A percentile compares a stretch with the other conserved stretches of the same genome.
phyloP scores from a whole-genome alignment of 2,329 filamentous ascomycete genomes.

The Trichoderma pleuroti region DNA sequence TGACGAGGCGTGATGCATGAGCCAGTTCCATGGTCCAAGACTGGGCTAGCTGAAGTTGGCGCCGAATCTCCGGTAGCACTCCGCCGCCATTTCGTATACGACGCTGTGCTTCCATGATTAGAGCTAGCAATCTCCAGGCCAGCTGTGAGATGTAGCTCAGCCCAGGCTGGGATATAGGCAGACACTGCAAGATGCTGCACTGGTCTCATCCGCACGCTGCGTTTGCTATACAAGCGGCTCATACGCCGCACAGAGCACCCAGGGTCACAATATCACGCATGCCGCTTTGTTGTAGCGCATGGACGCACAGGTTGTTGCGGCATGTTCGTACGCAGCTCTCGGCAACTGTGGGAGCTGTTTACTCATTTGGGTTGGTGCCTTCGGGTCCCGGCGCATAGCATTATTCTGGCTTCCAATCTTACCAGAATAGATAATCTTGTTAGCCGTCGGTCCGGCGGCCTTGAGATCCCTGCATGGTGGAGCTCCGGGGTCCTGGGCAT shows the following conservation, averaged over 20 bases:
- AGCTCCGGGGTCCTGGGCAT: conserved; percentile 1
- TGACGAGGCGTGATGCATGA: neutral
- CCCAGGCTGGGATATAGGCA: neutral
- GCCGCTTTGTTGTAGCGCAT: neutral
- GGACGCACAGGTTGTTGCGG: neutral
- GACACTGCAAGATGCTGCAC: neutral
- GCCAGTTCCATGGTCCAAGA: neutral
- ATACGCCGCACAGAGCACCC: neutral
- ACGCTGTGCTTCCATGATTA: neutral
- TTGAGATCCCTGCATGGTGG: conserved; percentile 8
- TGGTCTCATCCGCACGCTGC: neutral
- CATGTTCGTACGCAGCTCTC: neutral
- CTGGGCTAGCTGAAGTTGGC: neutral
- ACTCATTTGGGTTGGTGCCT: neutral
- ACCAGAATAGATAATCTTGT: neutral
- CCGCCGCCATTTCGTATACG: neutral
- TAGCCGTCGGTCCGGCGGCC: neutral
- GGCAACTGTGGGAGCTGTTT: neutral
- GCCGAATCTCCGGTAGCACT: neutral
- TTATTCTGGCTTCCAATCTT: neutral
- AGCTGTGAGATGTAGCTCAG: neutral
- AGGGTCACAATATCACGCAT: neutral
- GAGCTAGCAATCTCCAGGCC: neutral
- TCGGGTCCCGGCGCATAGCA: neutral
- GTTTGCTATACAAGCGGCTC: neutral